Percentiles rank a stretch among this genome's conserved stretches.
Conservation (phyloP, 2,329 filamentous ascomycete species). For the Phialophora macrospora region DNA sequence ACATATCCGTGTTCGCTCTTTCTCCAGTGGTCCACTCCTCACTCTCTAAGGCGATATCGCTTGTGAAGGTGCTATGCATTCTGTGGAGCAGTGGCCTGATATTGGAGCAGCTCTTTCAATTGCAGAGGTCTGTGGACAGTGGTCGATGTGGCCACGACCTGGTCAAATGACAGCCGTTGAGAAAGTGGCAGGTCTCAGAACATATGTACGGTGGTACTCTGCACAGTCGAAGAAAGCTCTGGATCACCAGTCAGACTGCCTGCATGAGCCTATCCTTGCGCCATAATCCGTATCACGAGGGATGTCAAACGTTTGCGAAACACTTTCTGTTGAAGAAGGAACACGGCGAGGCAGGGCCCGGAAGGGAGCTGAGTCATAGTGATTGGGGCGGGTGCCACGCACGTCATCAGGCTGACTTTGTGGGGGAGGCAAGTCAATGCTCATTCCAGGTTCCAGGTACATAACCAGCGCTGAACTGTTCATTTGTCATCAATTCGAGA, state of each 20-base stretch:
- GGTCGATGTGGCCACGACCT: too few relatives aligned
- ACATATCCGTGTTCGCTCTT: too few relatives aligned
- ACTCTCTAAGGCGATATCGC: too few relatives aligned
- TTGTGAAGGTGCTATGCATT: too few relatives aligned
- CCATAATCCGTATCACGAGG: too few relatives aligned
- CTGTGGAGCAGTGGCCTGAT: too few relatives aligned
- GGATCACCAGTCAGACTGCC: not conserved
- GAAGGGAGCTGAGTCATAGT: constrained; percentile 6
- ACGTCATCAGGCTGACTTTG: constrained; percentile 23
- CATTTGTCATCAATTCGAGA: constrained; percentile 5
- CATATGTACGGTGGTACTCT: not conserved
- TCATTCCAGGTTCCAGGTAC: not conserved
- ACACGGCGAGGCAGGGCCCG: not conserved
- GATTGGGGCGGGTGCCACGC: constrained; percentile 6
- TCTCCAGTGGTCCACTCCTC: too few relatives aligned
- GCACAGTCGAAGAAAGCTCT: not conserved
- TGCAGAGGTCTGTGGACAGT: too few relatives aligned
- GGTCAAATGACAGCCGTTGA: not conserved
- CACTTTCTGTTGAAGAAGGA: not conserved
- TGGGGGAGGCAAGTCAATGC: constrained; percentile 16
- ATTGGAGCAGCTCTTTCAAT: too few relatives aligned
- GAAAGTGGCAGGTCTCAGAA: not conserved
- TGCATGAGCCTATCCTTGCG: not conserved
- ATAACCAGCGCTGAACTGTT: not conserved
- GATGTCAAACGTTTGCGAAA: not conserved